Evolutionary conservation across 1,284 basidiomycete species (phyloP).

Genomic region (Termitomyces sp.): DNA sequence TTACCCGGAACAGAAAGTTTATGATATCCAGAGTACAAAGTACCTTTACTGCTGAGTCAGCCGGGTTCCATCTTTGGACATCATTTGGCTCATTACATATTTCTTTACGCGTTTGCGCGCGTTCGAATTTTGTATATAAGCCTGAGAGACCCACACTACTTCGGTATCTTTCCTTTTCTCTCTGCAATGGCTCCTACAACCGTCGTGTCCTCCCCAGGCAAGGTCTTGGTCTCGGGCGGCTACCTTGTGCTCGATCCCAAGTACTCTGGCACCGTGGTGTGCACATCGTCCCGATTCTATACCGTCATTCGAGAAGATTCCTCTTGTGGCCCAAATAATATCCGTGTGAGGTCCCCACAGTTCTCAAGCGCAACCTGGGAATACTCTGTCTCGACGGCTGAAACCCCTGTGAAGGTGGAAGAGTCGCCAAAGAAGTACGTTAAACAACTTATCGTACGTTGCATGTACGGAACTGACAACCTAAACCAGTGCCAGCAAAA

Average conservation of each 20-base stretch:
- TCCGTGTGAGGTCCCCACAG: slow-evolving; percentile 87
- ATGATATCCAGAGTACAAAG: background rate
- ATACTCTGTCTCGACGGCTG: slow-evolving; percentile 53
- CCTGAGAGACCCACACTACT: background rate
- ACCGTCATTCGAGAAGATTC: slow-evolving; percentile 48
- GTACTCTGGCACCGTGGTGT: slow-evolving; percentile 83
- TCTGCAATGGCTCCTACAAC: slow-evolving; percentile 41
- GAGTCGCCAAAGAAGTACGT: slow-evolving; percentile 40
- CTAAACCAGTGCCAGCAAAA: slow-evolving; percentile 43
- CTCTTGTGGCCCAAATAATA: slow-evolving; percentile 29
- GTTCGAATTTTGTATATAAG: slow-evolving; percentile 12
- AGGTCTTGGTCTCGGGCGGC: slow-evolving; percentile 91
- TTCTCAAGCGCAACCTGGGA: slow-evolving; percentile 80
- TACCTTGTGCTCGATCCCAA: slow-evolving; percentile 88
- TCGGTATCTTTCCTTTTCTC: slow-evolving; percentile 1
- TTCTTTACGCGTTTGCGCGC: slow-evolving; percentile 13
- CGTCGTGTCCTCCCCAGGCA: slow-evolving; percentile 89
- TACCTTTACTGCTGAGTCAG: slow-evolving; percentile 13
- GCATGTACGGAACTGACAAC: slow-evolving; percentile 8
- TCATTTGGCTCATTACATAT: background rate
- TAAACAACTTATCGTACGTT: background rate
- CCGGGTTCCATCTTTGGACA: slow-evolving; percentile 4
- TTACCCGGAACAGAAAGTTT: slow-evolving; percentile 3
- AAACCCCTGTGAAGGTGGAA: slow-evolving; percentile 38
- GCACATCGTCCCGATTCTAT: slow-evolving; percentile 93